Percentiles rank a stretch among this genome's conserved stretches.
phyloP scores from a whole-genome alignment of 805 yeast species.

The Candida piceae region DNA sequence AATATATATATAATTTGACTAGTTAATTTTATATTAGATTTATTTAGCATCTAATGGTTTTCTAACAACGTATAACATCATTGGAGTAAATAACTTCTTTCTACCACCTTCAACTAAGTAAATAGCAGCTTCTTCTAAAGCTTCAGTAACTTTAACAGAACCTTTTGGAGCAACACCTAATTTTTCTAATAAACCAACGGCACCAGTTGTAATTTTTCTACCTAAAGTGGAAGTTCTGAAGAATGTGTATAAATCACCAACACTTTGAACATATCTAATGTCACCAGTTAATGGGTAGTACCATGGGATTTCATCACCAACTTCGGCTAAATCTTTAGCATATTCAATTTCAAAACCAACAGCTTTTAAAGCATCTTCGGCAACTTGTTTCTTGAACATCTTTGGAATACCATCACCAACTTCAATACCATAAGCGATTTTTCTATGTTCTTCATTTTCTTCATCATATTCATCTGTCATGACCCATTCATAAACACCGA shows the following conservation, averaged over 20 bases:
- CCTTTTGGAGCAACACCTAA: slow-evolving; percentile 91
- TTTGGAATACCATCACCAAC: slow-evolving; percentile 98
- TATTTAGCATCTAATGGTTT: slow-evolving; percentile 52
- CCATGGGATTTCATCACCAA: slow-evolving; percentile 88
- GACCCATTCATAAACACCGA: slow-evolving; percentile 99
- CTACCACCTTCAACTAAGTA: slow-evolving; percentile 92
- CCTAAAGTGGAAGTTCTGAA: slow-evolving; percentile 86
- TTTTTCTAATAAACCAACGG: slow-evolving; percentile 78
- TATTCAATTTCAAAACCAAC: slow-evolving; percentile 84
- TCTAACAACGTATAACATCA: slow-evolving; percentile 88
- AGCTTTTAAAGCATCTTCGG: slow-evolving; percentile 74
- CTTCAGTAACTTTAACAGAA: slow-evolving; percentile 80
- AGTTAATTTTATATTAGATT: too few species aligned
- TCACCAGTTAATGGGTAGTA: slow-evolving; percentile 95
- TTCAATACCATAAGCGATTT: slow-evolving; percentile 94
- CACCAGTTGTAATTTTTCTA: slow-evolving; percentile 75
- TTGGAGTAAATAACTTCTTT: slow-evolving; percentile 89
- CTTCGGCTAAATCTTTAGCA: slow-evolving; percentile 78
- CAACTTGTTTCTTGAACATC: slow-evolving; percentile 84
- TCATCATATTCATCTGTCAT: slow-evolving; percentile 94
- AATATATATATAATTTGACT: too few species aligned
- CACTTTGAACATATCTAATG: slow-evolving; percentile 76
- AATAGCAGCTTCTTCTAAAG: slow-evolving; percentile 95
- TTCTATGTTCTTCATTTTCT: slow-evolving; percentile 80
- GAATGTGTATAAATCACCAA: slow-evolving; percentile 75